These are phyloP conservation scores for Solanum lycopersicoides DNA, from an alignment of 257 asterid genomes.

Conservation along the genomic window DNA sequence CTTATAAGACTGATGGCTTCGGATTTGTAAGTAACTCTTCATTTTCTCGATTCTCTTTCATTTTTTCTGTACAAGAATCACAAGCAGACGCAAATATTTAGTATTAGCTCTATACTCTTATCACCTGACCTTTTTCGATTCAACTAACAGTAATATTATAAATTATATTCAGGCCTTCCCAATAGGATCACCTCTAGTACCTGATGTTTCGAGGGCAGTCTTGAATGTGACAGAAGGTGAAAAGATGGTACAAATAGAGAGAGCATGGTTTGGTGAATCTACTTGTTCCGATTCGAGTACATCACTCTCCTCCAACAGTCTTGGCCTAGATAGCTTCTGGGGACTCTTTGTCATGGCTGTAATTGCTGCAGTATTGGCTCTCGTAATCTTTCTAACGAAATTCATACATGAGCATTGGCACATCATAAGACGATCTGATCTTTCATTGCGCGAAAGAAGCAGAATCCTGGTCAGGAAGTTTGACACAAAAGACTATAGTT, in stretches of 20 bases:
- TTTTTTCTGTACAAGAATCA: not conserved
- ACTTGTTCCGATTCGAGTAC: not conserved
- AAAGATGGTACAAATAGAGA: constrained; percentile 28
- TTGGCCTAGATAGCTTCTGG: constrained; percentile 41
- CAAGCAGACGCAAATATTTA: not conserved
- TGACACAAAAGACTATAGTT: constrained; percentile 18
- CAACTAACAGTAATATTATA: not conserved
- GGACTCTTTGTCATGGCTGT: constrained; percentile 35
- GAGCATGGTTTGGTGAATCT: constrained; percentile 20
- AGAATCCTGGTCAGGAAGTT: constrained; percentile 4
- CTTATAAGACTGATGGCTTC: constrained; percentile 20
- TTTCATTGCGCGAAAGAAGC: not conserved
- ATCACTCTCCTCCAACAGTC: constrained; percentile 18
- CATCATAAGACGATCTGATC: not conserved
- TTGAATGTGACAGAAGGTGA: constrained; percentile 33
- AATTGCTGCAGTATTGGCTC: constrained; percentile 6
- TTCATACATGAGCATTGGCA: constrained; percentile 19
- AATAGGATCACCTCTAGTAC: constrained; percentile 40
- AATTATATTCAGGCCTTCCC: constrained; percentile 37
- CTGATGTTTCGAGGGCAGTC: constrained; percentile 46
- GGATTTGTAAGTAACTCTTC: constrained; percentile 20
- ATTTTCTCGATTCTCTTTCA: not conserved
- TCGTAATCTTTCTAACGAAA: constrained; percentile 1
- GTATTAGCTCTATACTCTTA: too few relatives aligned
- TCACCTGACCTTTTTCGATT: not conserved